Evolutionary conservation across 2,329 filamentous ascomycete genomes (phyloP).

Genomic region (Paecilomyces sp.): DNA sequence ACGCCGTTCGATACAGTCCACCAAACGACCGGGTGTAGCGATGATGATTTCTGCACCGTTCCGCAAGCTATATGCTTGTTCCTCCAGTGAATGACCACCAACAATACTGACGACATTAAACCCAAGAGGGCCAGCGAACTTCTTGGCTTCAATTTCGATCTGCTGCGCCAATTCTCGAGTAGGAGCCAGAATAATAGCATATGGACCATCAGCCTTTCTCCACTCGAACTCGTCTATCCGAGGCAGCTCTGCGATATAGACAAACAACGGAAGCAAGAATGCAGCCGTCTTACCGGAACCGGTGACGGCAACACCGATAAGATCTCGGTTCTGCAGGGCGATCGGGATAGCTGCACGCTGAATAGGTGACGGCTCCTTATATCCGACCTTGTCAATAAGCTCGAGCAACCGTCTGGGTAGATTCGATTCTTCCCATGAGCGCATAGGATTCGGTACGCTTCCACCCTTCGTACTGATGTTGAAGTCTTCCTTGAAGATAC

Average conservation of each 20-base stretch:
- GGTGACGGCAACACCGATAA: slow-evolving; percentile 97
- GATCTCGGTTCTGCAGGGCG: slow-evolving; percentile 80
- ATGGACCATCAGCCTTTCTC: slow-evolving; percentile 91
- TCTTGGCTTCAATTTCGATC: slow-evolving; percentile 87
- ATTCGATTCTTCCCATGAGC: slow-evolving; percentile 79
- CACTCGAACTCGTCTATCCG: slow-evolving; percentile 71
- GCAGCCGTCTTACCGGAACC: slow-evolving; percentile 98
- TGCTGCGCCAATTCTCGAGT: slow-evolving; percentile 97
- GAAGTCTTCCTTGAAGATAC: slow-evolving; percentile 99
- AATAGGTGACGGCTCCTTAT: slow-evolving; percentile 84
- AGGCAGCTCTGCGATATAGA: slow-evolving; percentile 89
- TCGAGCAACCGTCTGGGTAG: slow-evolving; percentile 71
- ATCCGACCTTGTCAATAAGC: slow-evolving; percentile 78
- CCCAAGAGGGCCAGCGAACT: slow-evolving; percentile 83
- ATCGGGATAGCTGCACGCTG: slow-evolving; percentile 95
- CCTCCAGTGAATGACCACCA: slow-evolving; percentile 92
- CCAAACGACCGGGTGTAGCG: slow-evolving; percentile 92
- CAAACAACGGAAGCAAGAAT: slow-evolving; percentile 83
- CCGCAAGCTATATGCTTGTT: slow-evolving; percentile 81
- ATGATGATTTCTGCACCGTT: slow-evolving; percentile 97
- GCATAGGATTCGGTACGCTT: slow-evolving; percentile 90
- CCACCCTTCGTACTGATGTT: slow-evolving; percentile 94
- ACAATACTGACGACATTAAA: slow-evolving; percentile 96
- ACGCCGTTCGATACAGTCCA: slow-evolving; percentile 92
- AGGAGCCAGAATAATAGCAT: slow-evolving; percentile 92